Conservation (phyloP, 306 rosid species). For the Begonia loranthoides region DNA sequence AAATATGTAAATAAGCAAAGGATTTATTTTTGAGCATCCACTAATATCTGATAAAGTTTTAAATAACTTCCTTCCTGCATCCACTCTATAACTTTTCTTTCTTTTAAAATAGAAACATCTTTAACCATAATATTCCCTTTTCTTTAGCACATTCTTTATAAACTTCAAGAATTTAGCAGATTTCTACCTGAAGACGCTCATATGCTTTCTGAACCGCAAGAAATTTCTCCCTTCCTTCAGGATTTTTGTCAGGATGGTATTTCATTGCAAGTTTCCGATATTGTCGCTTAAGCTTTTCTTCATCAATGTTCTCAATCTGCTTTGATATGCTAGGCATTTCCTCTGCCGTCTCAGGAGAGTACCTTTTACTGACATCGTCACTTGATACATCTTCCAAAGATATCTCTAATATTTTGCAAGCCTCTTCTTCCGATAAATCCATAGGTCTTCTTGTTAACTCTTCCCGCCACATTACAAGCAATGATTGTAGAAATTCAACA, state of each 20-base stretch:
- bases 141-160: too few species aligned
- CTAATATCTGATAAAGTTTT: too few species aligned
- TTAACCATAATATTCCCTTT: too few species aligned
- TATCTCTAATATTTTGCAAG: constrained; percentile 92
- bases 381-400: constrained; percentile 71
- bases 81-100: too few species aligned
- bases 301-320: constrained; percentile 95
- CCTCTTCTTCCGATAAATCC: constrained; percentile 99
- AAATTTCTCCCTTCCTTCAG: constrained; percentile 94
- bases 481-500: constrained; percentile 93
- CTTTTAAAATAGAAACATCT: too few species aligned
- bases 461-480: constrained; percentile 99
- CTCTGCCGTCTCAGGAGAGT: constrained; percentile 35
- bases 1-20: too few species aligned
- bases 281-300: constrained; percentile 94
- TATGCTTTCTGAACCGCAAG: constrained; percentile 98
- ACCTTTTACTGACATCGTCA: constrained; percentile 36
- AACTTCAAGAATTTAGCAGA: too few species aligned
- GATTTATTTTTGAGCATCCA: too few species aligned
- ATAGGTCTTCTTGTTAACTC: constrained; percentile 95
- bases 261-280: constrained; percentile 98
- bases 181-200: constrained; percentile 87
- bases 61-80: too few species aligned
- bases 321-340: constrained; percentile 59
- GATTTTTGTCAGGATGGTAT: constrained; percentile 99